Evolutionary conservation across 139 green algal genomes (phyloP).

Genomic region (Coelastrella sp.): DNA sequence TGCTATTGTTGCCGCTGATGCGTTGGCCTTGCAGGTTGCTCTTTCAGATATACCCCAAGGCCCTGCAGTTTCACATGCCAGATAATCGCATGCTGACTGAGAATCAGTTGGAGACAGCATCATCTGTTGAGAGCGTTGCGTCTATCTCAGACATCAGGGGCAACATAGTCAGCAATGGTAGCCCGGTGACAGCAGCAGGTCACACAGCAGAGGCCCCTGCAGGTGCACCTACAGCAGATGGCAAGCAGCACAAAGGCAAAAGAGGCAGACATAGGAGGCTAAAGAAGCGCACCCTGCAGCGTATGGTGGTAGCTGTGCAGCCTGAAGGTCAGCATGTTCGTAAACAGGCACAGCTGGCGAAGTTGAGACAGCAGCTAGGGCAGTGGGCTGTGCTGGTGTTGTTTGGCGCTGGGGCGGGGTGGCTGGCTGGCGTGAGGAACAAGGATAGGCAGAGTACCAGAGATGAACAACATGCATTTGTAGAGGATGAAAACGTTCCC

Average conservation of each 20-base stretch:
- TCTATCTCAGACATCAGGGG: conserved; percentile 1
- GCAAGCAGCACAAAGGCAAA: neutral
- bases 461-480: neutral
- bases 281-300: conserved; percentile 16
- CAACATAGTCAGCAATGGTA: conserved; percentile 11
- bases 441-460: neutral
- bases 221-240: neutral
- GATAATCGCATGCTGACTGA: conserved; percentile 11
- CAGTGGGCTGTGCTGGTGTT: neutral
- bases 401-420: neutral
- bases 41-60: conserved; percentile 17
- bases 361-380: neutral
- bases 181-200: too few relatives aligned
- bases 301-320: conserved; percentile 25
- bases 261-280: conserved; percentile 12
- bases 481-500: neutral
- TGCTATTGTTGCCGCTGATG: conserved; percentile 5
- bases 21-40: neutral
- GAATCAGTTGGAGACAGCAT: neutral
- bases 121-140: neutral
- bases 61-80: conserved; percentile 29
- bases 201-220: neutral
- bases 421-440: neutral
- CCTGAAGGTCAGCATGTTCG: neutral
- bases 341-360: neutral